phyloP scores from a whole-genome alignment of 2,329 filamentous ascomycete genomes.

The Claviceps cyperi region DNA sequence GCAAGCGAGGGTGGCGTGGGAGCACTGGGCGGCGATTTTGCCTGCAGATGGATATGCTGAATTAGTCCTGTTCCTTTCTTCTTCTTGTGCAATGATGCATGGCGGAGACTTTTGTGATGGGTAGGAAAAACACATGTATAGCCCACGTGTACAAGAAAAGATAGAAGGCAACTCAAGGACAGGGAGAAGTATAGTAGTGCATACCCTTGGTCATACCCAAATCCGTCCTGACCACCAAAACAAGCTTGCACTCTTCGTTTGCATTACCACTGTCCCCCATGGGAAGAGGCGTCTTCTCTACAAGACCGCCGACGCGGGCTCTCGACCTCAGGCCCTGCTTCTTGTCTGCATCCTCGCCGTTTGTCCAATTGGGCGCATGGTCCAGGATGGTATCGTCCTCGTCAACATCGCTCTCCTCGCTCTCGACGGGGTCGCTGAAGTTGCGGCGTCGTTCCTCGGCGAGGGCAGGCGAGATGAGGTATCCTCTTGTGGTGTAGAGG shows the following conservation, averaged over 20 bases:
- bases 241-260: slow-evolving; percentile 82
- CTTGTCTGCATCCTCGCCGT: slow-evolving; percentile 43
- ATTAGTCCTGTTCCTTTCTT: no score
- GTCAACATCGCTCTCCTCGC: slow-evolving; percentile 54
- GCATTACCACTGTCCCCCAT: slow-evolving; percentile 14
- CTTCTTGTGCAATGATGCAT: background rate
- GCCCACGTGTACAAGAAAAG: no score
- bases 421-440: slow-evolving; percentile 47
- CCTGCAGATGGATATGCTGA: slow-evolving; percentile 33
- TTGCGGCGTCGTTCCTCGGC: slow-evolving; percentile 41
- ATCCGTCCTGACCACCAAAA: slow-evolving; percentile 84
- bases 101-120: background rate
- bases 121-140: background rate
- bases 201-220: slow-evolving; percentile 93
- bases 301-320: slow-evolving; percentile 15
- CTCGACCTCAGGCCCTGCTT: slow-evolving; percentile 34
- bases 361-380: slow-evolving; percentile 54
- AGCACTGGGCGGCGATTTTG: slow-evolving; percentile 93
- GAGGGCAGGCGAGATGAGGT: slow-evolving; percentile 42
- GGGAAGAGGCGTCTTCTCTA: slow-evolving; percentile 15
- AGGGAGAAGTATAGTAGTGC: slow-evolving; percentile 10
- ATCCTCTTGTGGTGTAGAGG: slow-evolving; percentile 52
- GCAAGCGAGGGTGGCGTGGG: slow-evolving; percentile 92
- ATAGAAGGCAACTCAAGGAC: background rate
- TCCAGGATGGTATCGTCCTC: slow-evolving; percentile 44